Evolutionary conservation across 768 basidiomycete genomes (phyloP), one percentile per base, ranked within the genome.

Genomic region (Phylloporus sp.): DNA sequence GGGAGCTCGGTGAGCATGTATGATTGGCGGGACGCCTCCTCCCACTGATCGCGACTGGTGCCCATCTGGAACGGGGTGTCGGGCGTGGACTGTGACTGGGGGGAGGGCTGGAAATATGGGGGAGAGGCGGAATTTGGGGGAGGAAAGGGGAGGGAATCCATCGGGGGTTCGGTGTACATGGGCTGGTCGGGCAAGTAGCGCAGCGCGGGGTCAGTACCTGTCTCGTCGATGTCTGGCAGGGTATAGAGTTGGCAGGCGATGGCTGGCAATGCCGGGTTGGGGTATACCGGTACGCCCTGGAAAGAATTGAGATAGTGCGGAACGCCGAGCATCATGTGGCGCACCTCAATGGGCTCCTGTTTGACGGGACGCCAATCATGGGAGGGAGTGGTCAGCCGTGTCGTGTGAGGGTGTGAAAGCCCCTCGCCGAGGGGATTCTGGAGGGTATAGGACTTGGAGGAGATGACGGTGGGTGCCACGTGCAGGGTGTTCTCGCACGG

Each of bases 91-190:
- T 57, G 63, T 13, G 53, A 31, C 8, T 52, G 28, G 0, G 55
- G 52, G 39, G 8, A 29, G 11, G 18, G 52, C 24, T 34, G 54
- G 26, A 69, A 70, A 16, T 50, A 62, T 0, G 57, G 52, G 4
- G 64, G 56, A 11, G 67, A 62, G 6, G 50, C 38, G 2, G 62
- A 36, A 18, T 49, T 61, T 12, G 67, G 67, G 4, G 67, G 69
- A 1, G 68, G 62, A 27, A 45, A 68, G 0, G 67, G 67, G 11
- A 71, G 35, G 6, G 59, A 69, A 40, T 70, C 69, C 69, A 69
- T 69, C 4, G 63, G 68, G 0, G 68, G 68, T 16, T 57, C 59
- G 1, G 57, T 45, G 8, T 59, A 58, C n/a, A 53, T 0, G 1
- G 9, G 45, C 2, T 53, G 22, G 40, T 40, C 47, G 4, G 38